These are phyloP conservation scores for Penicillium sp. DNA, from an alignment of 2,329 filamentous ascomycete species.

Conservation along the genomic window DNA sequence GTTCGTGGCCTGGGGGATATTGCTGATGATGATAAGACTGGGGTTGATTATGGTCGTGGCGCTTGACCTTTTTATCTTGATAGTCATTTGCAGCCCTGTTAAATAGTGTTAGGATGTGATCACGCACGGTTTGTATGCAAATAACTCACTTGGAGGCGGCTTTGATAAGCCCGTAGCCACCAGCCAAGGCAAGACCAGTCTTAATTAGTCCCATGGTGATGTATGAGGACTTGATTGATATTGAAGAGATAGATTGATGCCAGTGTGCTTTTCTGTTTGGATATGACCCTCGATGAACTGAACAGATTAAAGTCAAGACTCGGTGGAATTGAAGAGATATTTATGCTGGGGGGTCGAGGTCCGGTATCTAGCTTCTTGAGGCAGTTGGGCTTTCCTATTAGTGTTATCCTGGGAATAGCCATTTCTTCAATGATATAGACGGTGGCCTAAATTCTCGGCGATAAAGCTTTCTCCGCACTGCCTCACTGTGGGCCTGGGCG, in stretches of 20 bases:
- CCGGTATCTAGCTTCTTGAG: not conserved
- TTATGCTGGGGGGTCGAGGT: not conserved
- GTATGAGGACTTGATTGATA: not conserved
- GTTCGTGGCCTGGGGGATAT: not conserved
- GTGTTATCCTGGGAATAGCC: not conserved
- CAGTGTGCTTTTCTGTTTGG: not conserved
- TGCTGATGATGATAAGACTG: not conserved
- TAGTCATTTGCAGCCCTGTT: slow-evolving; percentile 10
- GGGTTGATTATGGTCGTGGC: not conserved
- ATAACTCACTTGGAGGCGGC: slow-evolving; percentile 9
- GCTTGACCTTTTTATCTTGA: slow-evolving; percentile 10
- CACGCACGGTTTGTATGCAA: not conserved
- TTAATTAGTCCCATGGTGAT: slow-evolving; percentile 10
- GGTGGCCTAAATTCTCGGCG: not conserved
- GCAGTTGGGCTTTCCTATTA: not conserved
- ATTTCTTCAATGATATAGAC: not conserved
- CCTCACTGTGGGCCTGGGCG: not conserved
- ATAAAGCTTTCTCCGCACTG: not conserved
- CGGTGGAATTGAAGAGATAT: not conserved
- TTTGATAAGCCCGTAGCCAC: slow-evolving; percentile 9
- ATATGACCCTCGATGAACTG: not conserved
- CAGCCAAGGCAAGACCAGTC: slow-evolving; percentile 2
- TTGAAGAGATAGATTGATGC: not conserved
- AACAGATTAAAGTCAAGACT: not conserved
- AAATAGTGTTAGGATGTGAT: not conserved